Evolutionary conservation across 345 rosid genomes (phyloP).

Genomic region (Durio zibethinus): DNA sequence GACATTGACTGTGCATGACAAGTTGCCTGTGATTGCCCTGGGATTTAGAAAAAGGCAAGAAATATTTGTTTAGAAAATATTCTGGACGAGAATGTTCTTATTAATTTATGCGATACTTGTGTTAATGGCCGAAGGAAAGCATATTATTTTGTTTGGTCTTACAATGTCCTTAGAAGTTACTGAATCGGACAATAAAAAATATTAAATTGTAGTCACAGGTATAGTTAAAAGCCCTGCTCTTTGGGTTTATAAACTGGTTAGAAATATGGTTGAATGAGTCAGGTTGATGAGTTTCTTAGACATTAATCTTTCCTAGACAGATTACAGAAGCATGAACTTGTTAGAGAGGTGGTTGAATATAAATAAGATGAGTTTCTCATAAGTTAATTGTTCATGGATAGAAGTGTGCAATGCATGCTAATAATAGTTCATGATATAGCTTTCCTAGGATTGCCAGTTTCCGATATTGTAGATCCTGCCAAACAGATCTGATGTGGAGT

Average conservation of each 20-base stretch:
- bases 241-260: background rate
- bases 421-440: background rate
- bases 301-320: background rate
- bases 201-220: background rate
- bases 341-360: background rate
- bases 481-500: background rate
- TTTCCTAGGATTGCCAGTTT: background rate
- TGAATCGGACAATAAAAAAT: background rate
- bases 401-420: too few species aligned
- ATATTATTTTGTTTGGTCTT: background rate
- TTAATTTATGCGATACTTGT: background rate
- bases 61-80: background rate
- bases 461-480: background rate
- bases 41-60: background rate
- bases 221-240: background rate
- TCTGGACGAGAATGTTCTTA: background rate
- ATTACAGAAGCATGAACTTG: background rate
- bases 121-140: background rate
- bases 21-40: background rate
- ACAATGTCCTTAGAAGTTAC: background rate
- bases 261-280: background rate
- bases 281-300: background rate
- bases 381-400: background rate
- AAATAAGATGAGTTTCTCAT: background rate
- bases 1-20: background rate